Base-by-base conservation (phyloP, 2,329 filamentous ascomycete species). In the Ophiostoma ulmi region DNA sequence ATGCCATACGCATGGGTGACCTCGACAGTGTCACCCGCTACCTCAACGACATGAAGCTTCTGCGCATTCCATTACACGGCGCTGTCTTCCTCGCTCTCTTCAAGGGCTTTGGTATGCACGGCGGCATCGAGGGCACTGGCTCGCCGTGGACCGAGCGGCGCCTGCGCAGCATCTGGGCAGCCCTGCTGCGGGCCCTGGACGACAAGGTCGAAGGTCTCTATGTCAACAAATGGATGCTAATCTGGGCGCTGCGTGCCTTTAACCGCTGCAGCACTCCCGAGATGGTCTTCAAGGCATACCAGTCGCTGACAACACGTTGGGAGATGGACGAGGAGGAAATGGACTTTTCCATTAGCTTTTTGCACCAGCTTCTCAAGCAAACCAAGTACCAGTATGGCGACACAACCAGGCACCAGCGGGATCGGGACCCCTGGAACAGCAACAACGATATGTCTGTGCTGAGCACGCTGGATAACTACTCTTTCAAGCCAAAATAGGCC, bases 1-100 rank as follows among this genome's bases (percentile, higher is more conserved):
- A 92, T 76, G 88, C 90, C 5, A 80, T 87, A 26, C 82, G 83
- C 22, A 82, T 88, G 3, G 94, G 94, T 20, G 85, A 96, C 74
- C 83, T 97, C 31, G 81, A 87, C 58, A 88, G 88, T 73, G 88
- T 96, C 14, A 86, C 87, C 13, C 85, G 87, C 67, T 86, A 93
- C 64, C 81, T 99, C 31, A 86, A 88, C 66, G 94, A 98, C 78
- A 97, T 97, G 93, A 87, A 86, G 70, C 80, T 82, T 52, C 88
- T 89, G 74, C 81, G 84, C 3, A 83, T 97, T 3, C 86, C 88
- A 0, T 81, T 94, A 20, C 88, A 94, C 72, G 91, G 90, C 6
- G 86, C 90, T 71, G 86, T 97, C 35, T 97, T 94, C 76, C 83
- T 95, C 52, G 85, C 90, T 8, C 82, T 98, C 3, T 91, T 98